Conservation (phyloP, 352 stramenopile species). For the Pythium dissimile region DNA sequence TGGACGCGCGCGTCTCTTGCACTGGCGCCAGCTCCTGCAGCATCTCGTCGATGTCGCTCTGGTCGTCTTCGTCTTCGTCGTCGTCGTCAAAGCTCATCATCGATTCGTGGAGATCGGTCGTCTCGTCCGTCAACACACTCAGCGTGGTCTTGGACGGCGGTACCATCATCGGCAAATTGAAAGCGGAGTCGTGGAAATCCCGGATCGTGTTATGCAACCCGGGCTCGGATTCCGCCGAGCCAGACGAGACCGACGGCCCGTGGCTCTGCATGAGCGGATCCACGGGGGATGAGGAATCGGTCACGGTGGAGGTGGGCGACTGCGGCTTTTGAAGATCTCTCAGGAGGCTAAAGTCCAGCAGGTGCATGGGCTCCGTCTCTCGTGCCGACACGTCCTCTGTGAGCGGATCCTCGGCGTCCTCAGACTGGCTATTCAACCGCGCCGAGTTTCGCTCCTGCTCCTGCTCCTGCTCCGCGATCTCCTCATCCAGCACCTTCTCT, state of each 20-base stretch:
- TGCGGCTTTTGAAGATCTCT: constrained; percentile 4
- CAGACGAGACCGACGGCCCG: constrained; percentile 26
- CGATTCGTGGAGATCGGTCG: constrained; percentile 29
- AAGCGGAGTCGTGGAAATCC: constrained; percentile 70
- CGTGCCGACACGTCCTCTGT: not conserved
- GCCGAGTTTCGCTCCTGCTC: constrained; percentile 9
- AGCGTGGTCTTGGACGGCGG: not conserved
- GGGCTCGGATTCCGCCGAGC: not conserved
- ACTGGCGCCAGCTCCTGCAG: not conserved
- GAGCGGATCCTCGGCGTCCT: constrained; percentile 12
- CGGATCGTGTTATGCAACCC: constrained; percentile 27
- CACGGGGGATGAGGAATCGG: constrained; percentile 17
- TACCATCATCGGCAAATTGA: constrained; percentile 32
- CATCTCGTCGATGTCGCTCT: constrained; percentile 4
- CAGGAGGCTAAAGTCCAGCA: constrained; percentile 14
- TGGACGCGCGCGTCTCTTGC: not conserved
- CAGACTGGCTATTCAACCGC: not conserved
- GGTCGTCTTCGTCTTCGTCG: constrained; percentile 29
- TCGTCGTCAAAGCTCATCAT: constrained; percentile 29
- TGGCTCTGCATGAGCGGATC: constrained; percentile 14
- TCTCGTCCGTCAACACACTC: not conserved
- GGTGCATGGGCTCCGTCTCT: constrained; percentile 3
- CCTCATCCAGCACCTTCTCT: constrained; percentile 14
- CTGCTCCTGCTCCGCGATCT: constrained; percentile 15
- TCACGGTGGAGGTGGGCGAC: constrained; percentile 6